Conservation (phyloP, 176 grass and related monocot species). For the Zizania latifolia region DNA sequence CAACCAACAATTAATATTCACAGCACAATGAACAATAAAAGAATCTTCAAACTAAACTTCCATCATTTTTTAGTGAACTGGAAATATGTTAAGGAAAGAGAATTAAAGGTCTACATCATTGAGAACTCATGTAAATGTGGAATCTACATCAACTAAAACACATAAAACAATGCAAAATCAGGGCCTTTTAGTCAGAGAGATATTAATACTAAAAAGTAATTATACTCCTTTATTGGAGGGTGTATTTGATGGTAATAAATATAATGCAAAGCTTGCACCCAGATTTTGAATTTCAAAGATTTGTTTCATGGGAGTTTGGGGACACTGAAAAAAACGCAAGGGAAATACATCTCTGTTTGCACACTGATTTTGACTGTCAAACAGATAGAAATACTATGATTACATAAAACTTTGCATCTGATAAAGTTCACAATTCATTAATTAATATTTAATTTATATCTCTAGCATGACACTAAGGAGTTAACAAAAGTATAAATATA, state of each 20-base stretch:
- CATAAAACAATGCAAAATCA: neutral
- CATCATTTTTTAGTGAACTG: neutral
- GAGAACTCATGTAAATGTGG: neutral
- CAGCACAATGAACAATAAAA: constrained; percentile 3
- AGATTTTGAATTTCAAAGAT: neutral
- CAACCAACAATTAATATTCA: constrained; percentile 12
- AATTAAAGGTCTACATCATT: neutral
- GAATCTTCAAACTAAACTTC: neutral
- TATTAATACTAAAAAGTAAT: neutral
- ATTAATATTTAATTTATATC: neutral
- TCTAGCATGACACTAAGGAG: neutral
- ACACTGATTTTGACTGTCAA: neutral
- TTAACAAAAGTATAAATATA: neutral
- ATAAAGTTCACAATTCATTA: neutral
- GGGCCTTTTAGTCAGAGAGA: neutral
- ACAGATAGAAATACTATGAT: neutral
- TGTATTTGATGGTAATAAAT: neutral
- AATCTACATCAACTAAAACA: neutral
- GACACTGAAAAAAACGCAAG: neutral
- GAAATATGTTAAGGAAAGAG: neutral
- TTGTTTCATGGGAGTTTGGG: no score
- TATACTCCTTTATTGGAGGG: neutral
- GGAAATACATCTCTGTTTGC: neutral
- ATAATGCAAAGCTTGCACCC: neutral
- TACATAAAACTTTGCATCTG: neutral